Conservation (phyloP, 2,329 filamentous ascomycete species). For the Boeremia lycopersici region DNA sequence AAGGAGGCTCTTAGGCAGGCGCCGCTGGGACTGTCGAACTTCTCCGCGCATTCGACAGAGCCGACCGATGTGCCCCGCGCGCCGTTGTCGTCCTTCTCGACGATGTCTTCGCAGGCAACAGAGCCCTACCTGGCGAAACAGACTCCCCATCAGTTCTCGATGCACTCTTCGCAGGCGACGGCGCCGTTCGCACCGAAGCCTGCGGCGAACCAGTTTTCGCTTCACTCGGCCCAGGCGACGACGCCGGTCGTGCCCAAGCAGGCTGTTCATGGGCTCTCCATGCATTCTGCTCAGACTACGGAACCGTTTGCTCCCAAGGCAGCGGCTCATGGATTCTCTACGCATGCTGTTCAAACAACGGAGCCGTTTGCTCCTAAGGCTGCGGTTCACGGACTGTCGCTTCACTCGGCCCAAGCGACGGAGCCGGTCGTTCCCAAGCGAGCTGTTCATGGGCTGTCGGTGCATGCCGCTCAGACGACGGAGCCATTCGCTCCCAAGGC, state of each 20-base stretch:
- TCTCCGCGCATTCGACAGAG: slow-evolving; percentile 36
- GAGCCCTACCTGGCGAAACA: slow-evolving; percentile 27
- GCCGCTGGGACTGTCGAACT: slow-evolving; percentile 31
- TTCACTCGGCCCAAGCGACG: slow-evolving; percentile 24
- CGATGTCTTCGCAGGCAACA: slow-evolving; percentile 30
- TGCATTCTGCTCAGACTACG: slow-evolving; percentile 18
- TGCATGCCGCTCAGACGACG: slow-evolving; percentile 22
- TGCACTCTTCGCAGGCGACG: slow-evolving; percentile 20
- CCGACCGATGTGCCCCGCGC: slow-evolving; percentile 28
- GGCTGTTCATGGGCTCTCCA: slow-evolving; percentile 15
- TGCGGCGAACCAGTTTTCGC: slow-evolving; percentile 11
- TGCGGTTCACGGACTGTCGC: slow-evolving; percentile 14
- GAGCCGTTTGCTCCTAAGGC: slow-evolving; percentile 21
- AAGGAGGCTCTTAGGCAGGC: slow-evolving; percentile 7
- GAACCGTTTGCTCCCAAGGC: slow-evolving; percentile 20
- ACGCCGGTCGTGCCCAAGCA: slow-evolving; percentile 20
- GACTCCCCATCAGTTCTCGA: slow-evolving; percentile 12
- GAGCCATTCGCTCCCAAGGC: slow-evolving; percentile 20
- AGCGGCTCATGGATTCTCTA: slow-evolving; percentile 18
- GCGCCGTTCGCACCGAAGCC: slow-evolving; percentile 25
- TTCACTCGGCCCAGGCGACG: slow-evolving; percentile 22
- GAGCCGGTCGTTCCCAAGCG: slow-evolving; percentile 25
- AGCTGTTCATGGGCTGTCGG: slow-evolving; percentile 8
- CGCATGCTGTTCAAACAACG: slow-evolving; percentile 18
- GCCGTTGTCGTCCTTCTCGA: slow-evolving; percentile 28